These are phyloP conservation scores for Podaxis sp. DNA, from an alignment of 768 basidiomycete genomes.

Conservation along the genomic window DNA sequence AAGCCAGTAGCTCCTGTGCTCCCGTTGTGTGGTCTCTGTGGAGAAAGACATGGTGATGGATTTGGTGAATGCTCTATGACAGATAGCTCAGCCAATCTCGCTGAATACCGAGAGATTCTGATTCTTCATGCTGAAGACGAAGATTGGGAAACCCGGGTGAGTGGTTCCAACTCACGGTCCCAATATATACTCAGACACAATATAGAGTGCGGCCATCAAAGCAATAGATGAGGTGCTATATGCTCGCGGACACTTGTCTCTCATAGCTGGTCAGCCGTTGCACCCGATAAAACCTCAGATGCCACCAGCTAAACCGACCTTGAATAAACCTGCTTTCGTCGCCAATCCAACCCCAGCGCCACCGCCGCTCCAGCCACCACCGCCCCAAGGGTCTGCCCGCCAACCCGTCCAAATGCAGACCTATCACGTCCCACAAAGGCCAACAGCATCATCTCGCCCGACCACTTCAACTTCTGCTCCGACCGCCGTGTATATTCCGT, in stretches of 20 bases:
- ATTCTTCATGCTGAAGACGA: conserved; percentile 66
- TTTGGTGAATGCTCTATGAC: conserved; percentile 61
- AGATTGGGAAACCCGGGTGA: conserved; percentile 62
- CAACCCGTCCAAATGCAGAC: not conserved
- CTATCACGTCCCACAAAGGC: not conserved
- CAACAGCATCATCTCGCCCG: not conserved
- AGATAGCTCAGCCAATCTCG: conserved; percentile 61
- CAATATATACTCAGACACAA: conserved; percentile 12
- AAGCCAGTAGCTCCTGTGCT: conserved; percentile 17
- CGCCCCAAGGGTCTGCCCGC: too few species aligned
- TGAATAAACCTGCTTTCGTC: conserved; percentile 16
- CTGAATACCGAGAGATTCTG: conserved; percentile 68
- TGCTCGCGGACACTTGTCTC: conserved; percentile 50
- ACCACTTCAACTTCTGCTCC: not conserved
- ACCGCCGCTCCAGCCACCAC: not conserved
- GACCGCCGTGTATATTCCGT: not conserved
- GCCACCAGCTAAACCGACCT: conserved; percentile 12
- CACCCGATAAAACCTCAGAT: conserved; percentile 44
- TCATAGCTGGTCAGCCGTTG: conserved; percentile 67
- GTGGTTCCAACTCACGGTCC: conserved; percentile 18
- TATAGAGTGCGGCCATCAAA: conserved; percentile 60
- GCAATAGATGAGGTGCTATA: conserved; percentile 69
- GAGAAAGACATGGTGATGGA: conserved; percentile 42
- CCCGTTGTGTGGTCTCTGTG: conserved; percentile 63
- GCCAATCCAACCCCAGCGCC: not conserved